Conservation (phyloP, 495 filamentous ascomycete genomes). For the Stereocaulon alpinum region DNA sequence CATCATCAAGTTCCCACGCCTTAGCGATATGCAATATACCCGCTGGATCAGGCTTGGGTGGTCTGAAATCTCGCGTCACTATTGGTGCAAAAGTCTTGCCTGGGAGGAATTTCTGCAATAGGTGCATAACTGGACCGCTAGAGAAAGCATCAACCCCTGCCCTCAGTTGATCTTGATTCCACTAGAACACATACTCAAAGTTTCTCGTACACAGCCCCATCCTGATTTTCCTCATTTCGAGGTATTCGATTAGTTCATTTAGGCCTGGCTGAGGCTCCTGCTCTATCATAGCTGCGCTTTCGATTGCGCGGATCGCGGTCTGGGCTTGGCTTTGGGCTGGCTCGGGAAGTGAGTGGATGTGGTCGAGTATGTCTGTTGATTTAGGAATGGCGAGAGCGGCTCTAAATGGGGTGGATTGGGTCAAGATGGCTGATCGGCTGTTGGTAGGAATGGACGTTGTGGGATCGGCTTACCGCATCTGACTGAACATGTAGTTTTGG, state of each 20-base stretch:
- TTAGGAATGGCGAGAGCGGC: conserved; percentile 55
- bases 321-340: conserved; percentile 53
- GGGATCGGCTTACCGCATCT: conserved; percentile 53
- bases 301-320: conserved; percentile 64
- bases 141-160: not conserved
- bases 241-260: conserved; percentile 61
- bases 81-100: conserved; percentile 64
- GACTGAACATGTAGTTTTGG: conserved; percentile 87
- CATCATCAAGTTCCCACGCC: conserved; percentile 54
- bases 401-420: conserved; percentile 25
- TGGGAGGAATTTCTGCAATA: conserved; percentile 63
- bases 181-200: conserved; percentile 52
- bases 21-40: conserved; percentile 76
- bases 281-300: conserved; percentile 63
- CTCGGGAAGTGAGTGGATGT: conserved; percentile 64
- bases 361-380: conserved; percentile 71
- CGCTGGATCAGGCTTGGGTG: conserved; percentile 80
- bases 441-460: not conserved
- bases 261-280: conserved; percentile 79
- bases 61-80: conserved; percentile 73
- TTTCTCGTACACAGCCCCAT: conserved; percentile 92
- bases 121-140: conserved; percentile 54
- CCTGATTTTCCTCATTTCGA: conserved; percentile 51
- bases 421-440: not conserved
- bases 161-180: not conserved